phyloP scores from a whole-genome alignment of 2,329 filamentous ascomycete species.

The Simplicillium aogashimaense region DNA sequence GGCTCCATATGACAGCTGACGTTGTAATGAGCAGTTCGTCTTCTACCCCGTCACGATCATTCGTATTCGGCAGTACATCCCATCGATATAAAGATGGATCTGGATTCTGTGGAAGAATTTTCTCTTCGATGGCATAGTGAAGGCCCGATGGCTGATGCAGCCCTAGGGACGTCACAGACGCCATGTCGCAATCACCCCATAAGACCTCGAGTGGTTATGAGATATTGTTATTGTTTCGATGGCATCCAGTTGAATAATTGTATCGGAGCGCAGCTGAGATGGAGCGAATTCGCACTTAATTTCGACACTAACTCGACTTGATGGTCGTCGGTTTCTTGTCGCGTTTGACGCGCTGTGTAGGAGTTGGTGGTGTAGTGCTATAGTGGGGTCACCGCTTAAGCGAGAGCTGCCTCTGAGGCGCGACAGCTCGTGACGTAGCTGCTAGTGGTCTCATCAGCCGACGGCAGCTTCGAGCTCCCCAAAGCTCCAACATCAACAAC shows the following conservation, averaged over 20 bases:
- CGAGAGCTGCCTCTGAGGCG: neutral
- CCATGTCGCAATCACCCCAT: conserved; percentile 52
- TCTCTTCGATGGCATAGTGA: conserved; percentile 72
- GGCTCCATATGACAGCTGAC: conserved; percentile 77
- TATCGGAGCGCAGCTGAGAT: no score
- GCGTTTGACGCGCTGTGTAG: neutral
- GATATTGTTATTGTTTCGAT: neutral
- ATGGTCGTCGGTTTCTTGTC: neutral
- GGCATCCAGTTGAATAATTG: no score
- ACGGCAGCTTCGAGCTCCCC: conserved; percentile 13
- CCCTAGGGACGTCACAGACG: conserved; percentile 80
- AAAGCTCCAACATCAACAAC: no score
- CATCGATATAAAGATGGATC: conserved; percentile 61
- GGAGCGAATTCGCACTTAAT: no score
- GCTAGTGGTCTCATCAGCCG: conserved; percentile 4
- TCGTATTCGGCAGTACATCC: conserved; percentile 46
- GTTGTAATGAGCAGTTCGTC: conserved; percentile 75
- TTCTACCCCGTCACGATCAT: conserved; percentile 37
- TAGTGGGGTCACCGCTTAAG: no score
- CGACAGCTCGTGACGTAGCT: conserved; percentile 15
- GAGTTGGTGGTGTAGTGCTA: neutral
- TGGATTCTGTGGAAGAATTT: conserved; percentile 61
- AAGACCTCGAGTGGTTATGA: conserved; percentile 5
- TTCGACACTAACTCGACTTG: conserved; percentile 4
- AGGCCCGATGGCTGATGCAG: conserved; percentile 81